Evolutionary conservation across 176 grass and related monocot species (phyloP).

Genomic region (Puya raimondii): DNA sequence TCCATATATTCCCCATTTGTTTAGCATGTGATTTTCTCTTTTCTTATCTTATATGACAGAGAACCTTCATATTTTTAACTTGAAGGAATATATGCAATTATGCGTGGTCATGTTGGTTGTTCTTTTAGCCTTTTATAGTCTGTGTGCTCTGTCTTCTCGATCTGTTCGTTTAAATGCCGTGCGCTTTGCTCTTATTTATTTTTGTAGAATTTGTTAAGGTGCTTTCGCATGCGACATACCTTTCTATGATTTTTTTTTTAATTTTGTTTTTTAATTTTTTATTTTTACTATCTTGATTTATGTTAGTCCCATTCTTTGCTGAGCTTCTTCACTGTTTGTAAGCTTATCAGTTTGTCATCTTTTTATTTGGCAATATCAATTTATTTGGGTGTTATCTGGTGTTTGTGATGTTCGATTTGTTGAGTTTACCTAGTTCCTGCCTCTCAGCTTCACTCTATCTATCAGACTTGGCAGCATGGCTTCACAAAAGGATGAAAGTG

Average conservation of each 20-base stretch:
- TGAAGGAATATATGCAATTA: too few relatives aligned
- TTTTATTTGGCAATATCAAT: not conserved
- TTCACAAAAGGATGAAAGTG: not conserved
- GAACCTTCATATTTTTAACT: too few relatives aligned
- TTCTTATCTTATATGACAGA: too few relatives aligned
- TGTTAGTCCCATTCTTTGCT: not conserved
- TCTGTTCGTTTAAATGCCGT: too few relatives aligned
- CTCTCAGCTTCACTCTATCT: not conserved
- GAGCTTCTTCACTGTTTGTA: not conserved
- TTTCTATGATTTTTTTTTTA: not conserved
- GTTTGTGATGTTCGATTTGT: not conserved
- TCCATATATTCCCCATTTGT: too few relatives aligned
- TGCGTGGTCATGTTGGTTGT: too few relatives aligned
- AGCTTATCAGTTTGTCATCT: not conserved
- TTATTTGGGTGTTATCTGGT: not conserved
- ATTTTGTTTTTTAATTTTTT: not conserved
- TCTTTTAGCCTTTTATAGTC: too few relatives aligned
- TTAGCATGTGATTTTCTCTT: too few relatives aligned
- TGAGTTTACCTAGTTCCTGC: not conserved
- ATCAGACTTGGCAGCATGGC: constrained; percentile 1
- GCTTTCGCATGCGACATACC: too few relatives aligned
- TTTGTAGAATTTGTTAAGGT: too few relatives aligned
- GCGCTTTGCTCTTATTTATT: too few relatives aligned
- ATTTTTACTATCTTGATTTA: not conserved
- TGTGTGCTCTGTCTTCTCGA: too few relatives aligned